Conservation (phyloP, 1,284 basidiomycete species). For the Leccinum variabile region DNA sequence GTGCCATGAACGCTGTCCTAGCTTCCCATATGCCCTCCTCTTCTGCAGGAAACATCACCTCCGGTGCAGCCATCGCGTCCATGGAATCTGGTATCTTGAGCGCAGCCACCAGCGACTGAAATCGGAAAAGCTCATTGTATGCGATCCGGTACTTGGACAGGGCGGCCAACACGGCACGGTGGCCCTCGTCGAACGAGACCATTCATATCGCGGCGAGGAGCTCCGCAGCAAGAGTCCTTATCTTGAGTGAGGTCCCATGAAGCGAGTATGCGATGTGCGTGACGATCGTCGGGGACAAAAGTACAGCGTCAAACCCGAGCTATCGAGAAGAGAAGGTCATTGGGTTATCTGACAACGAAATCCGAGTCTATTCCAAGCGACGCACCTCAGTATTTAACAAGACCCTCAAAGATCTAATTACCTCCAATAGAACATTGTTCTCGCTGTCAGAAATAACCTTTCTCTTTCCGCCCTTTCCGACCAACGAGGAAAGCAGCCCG, state of each 20-base stretch:
- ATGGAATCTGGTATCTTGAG: constrained; percentile 56
- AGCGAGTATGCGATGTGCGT: constrained; percentile 76
- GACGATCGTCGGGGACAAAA: constrained; percentile 66
- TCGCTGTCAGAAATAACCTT: constrained; percentile 62
- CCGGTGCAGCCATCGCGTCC: constrained; percentile 35
- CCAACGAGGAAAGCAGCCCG: constrained; percentile 55
- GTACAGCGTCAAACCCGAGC: constrained; percentile 73
- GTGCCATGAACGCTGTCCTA: constrained; percentile 70
- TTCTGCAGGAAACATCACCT: constrained; percentile 44
- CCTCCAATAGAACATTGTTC: constrained; percentile 67
- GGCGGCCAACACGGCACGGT: constrained; percentile 72
- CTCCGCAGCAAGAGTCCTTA: constrained; percentile 73
- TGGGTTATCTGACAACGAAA: constrained; percentile 1
- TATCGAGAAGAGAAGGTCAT: constrained; percentile 29
- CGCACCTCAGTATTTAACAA: constrained; percentile 84
- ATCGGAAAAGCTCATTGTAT: constrained; percentile 77
- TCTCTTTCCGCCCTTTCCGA: constrained; percentile 61
- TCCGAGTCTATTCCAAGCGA: constrained; percentile 32
- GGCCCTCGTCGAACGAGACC: constrained; percentile 70
- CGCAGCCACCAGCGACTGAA: constrained; percentile 71
- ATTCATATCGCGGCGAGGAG: constrained; percentile 83
- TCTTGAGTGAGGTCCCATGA: constrained; percentile 65
- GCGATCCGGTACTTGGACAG: constrained; percentile 77
- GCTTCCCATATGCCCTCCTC: constrained; percentile 82
- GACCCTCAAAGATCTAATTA: constrained; percentile 79